Conservation (phyloP, 2,329 filamentous ascomycete species). For the Microdochium paspali region DNA sequence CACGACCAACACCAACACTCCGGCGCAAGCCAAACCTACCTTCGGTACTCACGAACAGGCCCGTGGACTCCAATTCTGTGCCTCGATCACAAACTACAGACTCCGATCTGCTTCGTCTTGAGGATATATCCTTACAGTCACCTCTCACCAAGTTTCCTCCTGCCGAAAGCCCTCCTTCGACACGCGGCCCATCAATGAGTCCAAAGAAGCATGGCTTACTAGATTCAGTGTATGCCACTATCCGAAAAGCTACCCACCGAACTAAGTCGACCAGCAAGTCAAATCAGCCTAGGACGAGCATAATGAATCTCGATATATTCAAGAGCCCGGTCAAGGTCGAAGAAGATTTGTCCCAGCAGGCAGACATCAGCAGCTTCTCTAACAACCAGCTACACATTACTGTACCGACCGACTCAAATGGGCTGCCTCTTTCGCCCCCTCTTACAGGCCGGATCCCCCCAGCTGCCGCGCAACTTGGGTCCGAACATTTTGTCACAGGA, state of each 20-base stretch:
- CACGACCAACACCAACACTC: conserved; percentile 7
- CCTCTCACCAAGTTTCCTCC: conserved; percentile 13
- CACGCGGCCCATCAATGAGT: conserved; percentile 14
- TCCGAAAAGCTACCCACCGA: conserved; percentile 13
- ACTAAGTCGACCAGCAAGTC: conserved; percentile 4
- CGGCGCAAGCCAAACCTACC: conserved; percentile 1
- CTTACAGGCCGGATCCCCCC: conserved; percentile 15
- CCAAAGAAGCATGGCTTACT: conserved; percentile 17
- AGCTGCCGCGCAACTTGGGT: conserved; percentile 6
- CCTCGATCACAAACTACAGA: conserved; percentile 26
- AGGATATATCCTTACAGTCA: conserved; percentile 34
- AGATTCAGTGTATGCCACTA: conserved; percentile 16
- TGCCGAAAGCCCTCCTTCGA: conserved; percentile 11
- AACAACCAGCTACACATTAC: conserved; percentile 3
- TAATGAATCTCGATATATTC: not conserved
- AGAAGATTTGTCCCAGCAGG: not conserved
- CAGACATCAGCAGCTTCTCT: not conserved
- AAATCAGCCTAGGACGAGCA: not conserved
- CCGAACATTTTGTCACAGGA: conserved; percentile 15
- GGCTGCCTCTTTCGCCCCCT: conserved; percentile 18
- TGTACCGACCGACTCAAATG: conserved; percentile 12
- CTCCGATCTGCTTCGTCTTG: conserved; percentile 34
- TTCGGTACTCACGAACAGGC: not conserved
- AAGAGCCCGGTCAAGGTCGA: not conserved
- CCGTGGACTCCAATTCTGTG: conserved; percentile 10